Evolutionary conservation across 2,329 filamentous ascomycete species (phyloP).

Genomic region (Colletotrichum sp.): DNA sequence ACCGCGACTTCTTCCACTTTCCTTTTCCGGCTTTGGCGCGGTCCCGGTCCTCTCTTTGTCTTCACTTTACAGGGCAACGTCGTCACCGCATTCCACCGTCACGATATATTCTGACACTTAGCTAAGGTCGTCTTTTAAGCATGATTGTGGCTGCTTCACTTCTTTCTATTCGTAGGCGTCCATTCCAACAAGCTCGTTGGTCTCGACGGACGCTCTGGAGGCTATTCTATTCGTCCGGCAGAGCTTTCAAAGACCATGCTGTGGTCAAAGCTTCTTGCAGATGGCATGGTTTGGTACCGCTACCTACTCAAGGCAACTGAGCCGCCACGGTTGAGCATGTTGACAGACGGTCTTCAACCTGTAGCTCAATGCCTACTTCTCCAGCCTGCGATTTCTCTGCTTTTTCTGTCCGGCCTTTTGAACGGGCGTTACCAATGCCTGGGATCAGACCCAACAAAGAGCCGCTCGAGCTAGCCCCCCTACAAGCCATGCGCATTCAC

Average conservation of each 20-base stretch:
- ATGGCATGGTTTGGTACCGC: background rate
- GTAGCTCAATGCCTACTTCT: background rate
- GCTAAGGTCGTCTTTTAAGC: no score
- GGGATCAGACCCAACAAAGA: background rate
- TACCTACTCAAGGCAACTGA: background rate
- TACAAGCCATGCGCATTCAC: no score
- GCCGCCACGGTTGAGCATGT: background rate
- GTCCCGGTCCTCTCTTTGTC: background rate
- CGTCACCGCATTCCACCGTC: background rate
- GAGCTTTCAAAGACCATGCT: background rate
- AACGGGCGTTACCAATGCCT: background rate
- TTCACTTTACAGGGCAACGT: background rate
- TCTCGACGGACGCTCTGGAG: background rate
- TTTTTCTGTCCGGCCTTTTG: background rate
- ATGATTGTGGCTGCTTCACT: no score
- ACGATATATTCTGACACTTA: background rate
- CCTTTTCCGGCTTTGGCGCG: background rate
- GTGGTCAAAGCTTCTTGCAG: background rate
- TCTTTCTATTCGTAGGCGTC: no score
- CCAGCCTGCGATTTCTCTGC: background rate
- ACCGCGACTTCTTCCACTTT: background rate
- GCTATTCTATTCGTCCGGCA: background rate
- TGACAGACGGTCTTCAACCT: no score
- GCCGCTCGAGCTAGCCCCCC: background rate
- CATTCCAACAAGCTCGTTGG: background rate